phyloP scores from a whole-genome alignment of 768 basidiomycete species.

The Rickenella mellea region DNA sequence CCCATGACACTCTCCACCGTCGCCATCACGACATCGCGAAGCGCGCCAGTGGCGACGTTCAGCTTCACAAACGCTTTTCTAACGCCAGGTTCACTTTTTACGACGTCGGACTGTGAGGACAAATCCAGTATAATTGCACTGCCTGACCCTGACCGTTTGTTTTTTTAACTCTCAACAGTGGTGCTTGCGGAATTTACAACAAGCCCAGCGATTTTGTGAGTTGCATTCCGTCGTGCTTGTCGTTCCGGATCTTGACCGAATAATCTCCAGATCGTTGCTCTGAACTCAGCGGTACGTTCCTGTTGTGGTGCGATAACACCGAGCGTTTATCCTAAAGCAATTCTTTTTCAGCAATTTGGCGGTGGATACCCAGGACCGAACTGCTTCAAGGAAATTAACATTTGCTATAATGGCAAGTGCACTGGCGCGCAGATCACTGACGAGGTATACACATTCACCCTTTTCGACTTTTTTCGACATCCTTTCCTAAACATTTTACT shows the following conservation, averaged over 20 bases:
- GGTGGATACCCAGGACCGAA: conserved; percentile 51
- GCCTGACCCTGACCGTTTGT: no score
- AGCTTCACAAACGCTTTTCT: conserved; percentile 9
- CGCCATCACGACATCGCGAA: not conserved
- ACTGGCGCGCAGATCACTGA: conserved; percentile 53
- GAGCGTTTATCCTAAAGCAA: not conserved
- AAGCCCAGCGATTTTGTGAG: conserved; percentile 24
- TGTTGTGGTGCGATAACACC: not conserved
- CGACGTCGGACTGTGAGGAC: conserved; percentile 33
- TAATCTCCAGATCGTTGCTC: conserved; percentile 32
- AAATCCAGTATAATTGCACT: not conserved
- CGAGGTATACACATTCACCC: conserved; percentile 28
- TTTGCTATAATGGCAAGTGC: conserved; percentile 52
- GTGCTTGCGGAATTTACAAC: conserved; percentile 44
- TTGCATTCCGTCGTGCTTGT: not conserved
- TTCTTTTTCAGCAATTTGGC: conserved; percentile 35
- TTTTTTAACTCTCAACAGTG: conserved; percentile 11
- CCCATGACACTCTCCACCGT: not conserved
- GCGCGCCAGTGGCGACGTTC: not conserved
- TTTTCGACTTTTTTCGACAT: not conserved
- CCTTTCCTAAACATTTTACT: not conserved
- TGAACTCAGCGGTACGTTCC: conserved; percentile 24
- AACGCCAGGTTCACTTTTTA: conserved; percentile 45
- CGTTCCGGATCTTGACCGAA: not conserved
- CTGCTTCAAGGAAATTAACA: conserved; percentile 53